A percentile compares a stretch with the other conserved stretches of the same genome.
Conservation (phyloP, 1,284 basidiomycete genomes). For the Rhizoctonia solani region DNA sequence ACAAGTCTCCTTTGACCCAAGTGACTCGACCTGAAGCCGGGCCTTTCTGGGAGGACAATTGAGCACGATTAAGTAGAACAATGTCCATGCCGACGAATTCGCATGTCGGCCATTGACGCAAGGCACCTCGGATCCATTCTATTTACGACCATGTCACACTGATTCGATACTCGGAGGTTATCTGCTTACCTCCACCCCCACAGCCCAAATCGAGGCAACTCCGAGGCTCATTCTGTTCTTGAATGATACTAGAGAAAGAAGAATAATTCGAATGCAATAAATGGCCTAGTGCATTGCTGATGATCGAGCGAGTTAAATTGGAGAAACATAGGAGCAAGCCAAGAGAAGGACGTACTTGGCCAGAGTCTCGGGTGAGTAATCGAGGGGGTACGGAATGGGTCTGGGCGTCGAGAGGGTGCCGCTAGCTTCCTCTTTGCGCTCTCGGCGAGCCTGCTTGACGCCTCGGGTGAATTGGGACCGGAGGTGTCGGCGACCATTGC, state of each 20-base stretch:
- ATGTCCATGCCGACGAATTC: slow-evolving; percentile 36
- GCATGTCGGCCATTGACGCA: slow-evolving; percentile 15
- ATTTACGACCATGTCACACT: slow-evolving; percentile 7
- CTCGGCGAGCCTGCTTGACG: slow-evolving; percentile 4
- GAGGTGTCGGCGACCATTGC: slow-evolving; percentile 17
- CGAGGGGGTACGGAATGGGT: slow-evolving; percentile 2
- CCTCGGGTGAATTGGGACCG: slow-evolving; percentile 11
- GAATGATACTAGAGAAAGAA: not conserved
- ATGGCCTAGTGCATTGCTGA: slow-evolving; percentile 13
- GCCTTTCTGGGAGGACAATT: not conserved
- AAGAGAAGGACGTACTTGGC: not conserved
- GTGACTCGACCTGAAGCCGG: slow-evolving; percentile 4
- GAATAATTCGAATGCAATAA: slow-evolving; percentile 5
- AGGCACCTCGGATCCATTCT: slow-evolving; percentile 27
- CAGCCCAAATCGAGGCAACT: slow-evolving; percentile 20
- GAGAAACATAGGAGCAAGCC: not conserved
- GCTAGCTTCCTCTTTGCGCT: slow-evolving; percentile 2
- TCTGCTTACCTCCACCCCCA: slow-evolving; percentile 20
- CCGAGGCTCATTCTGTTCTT: not conserved
- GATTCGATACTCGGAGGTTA: not conserved
- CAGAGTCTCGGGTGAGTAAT: slow-evolving; percentile 29
- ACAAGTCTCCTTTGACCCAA: slow-evolving; percentile 37
- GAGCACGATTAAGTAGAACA: slow-evolving; percentile 30
- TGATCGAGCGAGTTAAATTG: not conserved
- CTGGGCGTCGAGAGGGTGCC: not conserved